Base-by-base conservation (phyloP, 768 basidiomycete species). In the Suillus subaureus region DNA sequence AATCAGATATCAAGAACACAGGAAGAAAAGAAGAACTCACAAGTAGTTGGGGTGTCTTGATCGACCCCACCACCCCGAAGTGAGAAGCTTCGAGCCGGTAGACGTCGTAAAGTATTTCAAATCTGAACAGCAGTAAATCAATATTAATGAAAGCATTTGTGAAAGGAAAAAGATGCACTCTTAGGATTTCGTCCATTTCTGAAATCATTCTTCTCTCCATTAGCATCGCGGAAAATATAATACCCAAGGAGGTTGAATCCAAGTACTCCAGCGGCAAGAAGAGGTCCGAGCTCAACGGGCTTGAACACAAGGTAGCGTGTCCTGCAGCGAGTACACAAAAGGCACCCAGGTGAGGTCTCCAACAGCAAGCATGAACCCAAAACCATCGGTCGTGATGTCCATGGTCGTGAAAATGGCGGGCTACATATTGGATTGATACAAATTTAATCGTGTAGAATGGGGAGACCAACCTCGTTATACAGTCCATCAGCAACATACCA, bases 341-440 rank as follows among this genome's bases (percentile, higher is more conserved):
- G 97, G 97, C 13, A 99, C 93, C 92, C 94, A 98, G 23, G 89
- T 79, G 35, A 98, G 85, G 73, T 98, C 95, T 49, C 97, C 97
- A 56, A 97, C 85, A 6, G 94, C 79, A 35, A 99, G 90, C 97
- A 99, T 99, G 84, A 96, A 98, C 8, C 97, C 97, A 72, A 99
- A 98, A 13, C 97, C 97, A 71, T 99, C 97, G 13, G 92, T 93
- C 4, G 91, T 96, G 73, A 99, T 96, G 73, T 99, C 97, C 93
- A 99, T 99, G 4, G 92, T 95, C 1, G 94, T 96, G 64, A 99
- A 84, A 69, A 99, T 84, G 12, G 93, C 91, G 2, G 92, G 85
- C 94, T 97, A 69, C 28, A 49, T 0, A 26, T 16, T 21, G 40
- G 6, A 26, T 55, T 31, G 8, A 28, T 35, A 43, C 18, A 47